These are phyloP conservation scores for Debaryomyces castellii DNA, from an alignment of 805 yeast genomes.

Conservation along the genomic window DNA sequence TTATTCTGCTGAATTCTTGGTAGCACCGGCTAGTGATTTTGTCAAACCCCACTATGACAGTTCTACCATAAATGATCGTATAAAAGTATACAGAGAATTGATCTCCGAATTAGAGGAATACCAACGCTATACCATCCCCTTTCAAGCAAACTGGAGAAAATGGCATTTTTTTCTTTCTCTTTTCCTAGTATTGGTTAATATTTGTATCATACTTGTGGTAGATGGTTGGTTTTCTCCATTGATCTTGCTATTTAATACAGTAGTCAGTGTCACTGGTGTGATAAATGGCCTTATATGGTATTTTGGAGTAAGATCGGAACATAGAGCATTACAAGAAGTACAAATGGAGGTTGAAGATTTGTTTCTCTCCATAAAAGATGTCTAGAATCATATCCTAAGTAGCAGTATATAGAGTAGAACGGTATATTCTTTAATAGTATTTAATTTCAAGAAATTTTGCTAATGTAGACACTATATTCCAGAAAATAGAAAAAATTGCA, in stretches of 20 bases:
- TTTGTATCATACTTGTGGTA: constrained; percentile 61
- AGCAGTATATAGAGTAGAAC: neutral
- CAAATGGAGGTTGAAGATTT: constrained; percentile 57
- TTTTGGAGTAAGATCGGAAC: constrained; percentile 78
- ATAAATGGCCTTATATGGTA: constrained; percentile 76
- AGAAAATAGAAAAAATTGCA: no score
- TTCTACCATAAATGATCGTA: constrained; percentile 10
- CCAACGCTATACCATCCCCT: constrained; percentile 44
- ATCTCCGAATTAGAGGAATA: constrained; percentile 43
- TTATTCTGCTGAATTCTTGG: constrained; percentile 39
- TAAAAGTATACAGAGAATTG: constrained; percentile 38
- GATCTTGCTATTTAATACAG: constrained; percentile 54
- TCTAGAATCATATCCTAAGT: neutral
- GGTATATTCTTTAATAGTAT: neutral
- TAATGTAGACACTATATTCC: no score
- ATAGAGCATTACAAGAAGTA: constrained; percentile 75
- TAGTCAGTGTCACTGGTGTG: constrained; percentile 64
- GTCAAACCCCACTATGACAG: constrained; percentile 5
- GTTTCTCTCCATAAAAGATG: constrained; percentile 4
- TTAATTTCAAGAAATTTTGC: neutral
- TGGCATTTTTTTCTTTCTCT: constrained; percentile 59
- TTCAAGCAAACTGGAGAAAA: constrained; percentile 66
- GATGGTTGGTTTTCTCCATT: constrained; percentile 65
- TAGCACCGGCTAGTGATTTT: constrained; percentile 12
- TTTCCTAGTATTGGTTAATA: constrained; percentile 44